Evolutionary conservation across 352 stramenopile species (phyloP), one percentile per base, ranked within the genome.

Genomic region (Phytopythium oedochilum): DNA sequence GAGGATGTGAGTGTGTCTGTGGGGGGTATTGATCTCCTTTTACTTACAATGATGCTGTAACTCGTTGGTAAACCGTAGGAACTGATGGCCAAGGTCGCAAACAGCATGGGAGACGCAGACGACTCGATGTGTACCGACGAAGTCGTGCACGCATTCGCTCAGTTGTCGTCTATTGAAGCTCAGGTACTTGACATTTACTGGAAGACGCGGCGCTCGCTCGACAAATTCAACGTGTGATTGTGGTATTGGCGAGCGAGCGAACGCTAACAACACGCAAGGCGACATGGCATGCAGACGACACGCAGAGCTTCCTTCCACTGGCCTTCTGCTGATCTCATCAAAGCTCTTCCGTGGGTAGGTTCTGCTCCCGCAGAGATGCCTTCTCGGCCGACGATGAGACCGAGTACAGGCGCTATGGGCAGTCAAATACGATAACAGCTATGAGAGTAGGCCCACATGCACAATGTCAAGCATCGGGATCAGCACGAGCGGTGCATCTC

Each of bases 341-440:
- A 14, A 88, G 63, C 44, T 86, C 71, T 58, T 90, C 77, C 11
- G 78, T 85, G 14, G 80, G 78, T 6, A 90, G 60, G 58, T 71
- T 60, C 47, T 86, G 67, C 14, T 88, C 77, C 12, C 77, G 71
- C 42, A 90, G 66, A 4, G 73, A 78, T 14, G 67, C 73, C 63
- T 90, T 90, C 61, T 90, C 80, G 6, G 71, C 83, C 20, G 77
- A 70, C 4, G 78, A 88, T 18, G 75, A 88, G 10, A 90, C 65
- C 22, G 80, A 88, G 57, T 88, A 90, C 20, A 88, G 53, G 1
- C 80, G 77, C 80, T 90, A 46, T 11, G 39, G 11, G 36, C 25
- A 57, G 4, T 53, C 23, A 46, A 44, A 20, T 38, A 18, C 36
- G 53, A 14, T 20, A 52, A 47, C 42, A 20, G 17, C 56, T 42